These are phyloP conservation scores for Botrytis paeoniae DNA, from an alignment of 2,329 filamentous ascomycete species.

Conservation along the genomic window DNA sequence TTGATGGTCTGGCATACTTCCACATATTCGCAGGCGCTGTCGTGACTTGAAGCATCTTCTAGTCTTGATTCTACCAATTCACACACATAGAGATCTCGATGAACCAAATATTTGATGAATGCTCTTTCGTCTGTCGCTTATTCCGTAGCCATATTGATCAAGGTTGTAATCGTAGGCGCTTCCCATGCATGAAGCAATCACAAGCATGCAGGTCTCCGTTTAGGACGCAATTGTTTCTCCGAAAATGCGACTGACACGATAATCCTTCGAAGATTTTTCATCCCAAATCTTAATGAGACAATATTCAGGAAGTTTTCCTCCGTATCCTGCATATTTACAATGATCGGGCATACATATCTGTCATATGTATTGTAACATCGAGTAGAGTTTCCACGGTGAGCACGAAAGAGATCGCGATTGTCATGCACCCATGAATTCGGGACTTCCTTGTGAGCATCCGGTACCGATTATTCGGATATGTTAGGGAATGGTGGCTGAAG, in stretches of 20 bases:
- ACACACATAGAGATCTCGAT: not conserved
- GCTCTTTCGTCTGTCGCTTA: conserved; percentile 9
- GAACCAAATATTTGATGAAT: not conserved
- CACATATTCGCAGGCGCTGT: not conserved
- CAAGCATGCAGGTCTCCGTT: not conserved
- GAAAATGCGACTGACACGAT: conserved; percentile 8
- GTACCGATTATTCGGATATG: conserved; percentile 11
- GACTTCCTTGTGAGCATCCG: conserved; percentile 1
- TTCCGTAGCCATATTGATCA: conserved; percentile 9
- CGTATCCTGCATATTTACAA: not conserved
- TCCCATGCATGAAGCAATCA: conserved; percentile 7
- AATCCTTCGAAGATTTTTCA: not conserved
- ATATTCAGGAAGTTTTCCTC: not conserved
- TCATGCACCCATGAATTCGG: conserved; percentile 9
- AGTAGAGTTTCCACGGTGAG: not conserved
- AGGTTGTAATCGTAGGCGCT: not conserved
- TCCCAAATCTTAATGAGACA: not conserved
- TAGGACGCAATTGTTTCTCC: conserved; percentile 1
- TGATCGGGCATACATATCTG: conserved; percentile 1
- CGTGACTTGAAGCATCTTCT: not conserved
- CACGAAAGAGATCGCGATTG: not conserved
- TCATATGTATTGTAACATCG: conserved; percentile 4
- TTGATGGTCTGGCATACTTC: not conserved
- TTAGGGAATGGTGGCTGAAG: not conserved
- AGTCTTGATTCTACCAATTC: not conserved